Base-by-base conservation (phyloP, 2,329 filamentous ascomycete species). In the Colletotrichum musae region DNA sequence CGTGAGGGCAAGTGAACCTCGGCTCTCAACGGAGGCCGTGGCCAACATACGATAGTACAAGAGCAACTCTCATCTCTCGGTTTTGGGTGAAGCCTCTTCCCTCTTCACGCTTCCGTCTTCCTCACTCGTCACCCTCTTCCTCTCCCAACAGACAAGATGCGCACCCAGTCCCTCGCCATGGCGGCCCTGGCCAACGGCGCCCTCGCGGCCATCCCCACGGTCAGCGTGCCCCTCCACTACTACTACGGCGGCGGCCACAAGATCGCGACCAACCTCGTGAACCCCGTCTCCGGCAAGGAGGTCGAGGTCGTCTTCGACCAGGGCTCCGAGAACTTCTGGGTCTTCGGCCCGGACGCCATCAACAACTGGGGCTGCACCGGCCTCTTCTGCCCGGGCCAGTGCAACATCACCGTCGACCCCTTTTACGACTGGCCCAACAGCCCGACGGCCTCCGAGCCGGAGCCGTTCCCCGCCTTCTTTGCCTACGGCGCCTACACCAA, bases 181-280 rank as follows among this genome's bases (percentile, higher is more conserved):
- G 43, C 45, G 43, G 64, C 64, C 21, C 18, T 67, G 21, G 64
- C 64, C 58, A 52, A 57, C 58, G 36, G 43, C 43, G 58, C 58
- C 5, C 58, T 62, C 58, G 58, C 58, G 18, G 51, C 64, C 50
- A 62, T 67, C 5, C 64, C 58, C n/a, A 36, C 43, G 28, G 58
- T 63, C 36, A 57, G 32, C 64, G 21, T 67, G 21, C 64, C 64
- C 16, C 58, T 67, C 58, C 64, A 67, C 58, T 67, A 67, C 64
- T 63, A 67, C 58, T 67, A 67, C 43, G 64, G 64, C 58, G 51
- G 64, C 58, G 64, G 64, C n/a, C 51, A 67, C 64, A 67, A 63
- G 58, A 63, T 67, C 51, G 58, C 64, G 9, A 67, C 64, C 51
- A 63, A 63, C 18, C 58, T 67, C 16, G 43, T 67, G 10, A 63